phyloP scores from a whole-genome alignment of 2,329 filamentous ascomycete species.

The Monosporascus sp. region DNA sequence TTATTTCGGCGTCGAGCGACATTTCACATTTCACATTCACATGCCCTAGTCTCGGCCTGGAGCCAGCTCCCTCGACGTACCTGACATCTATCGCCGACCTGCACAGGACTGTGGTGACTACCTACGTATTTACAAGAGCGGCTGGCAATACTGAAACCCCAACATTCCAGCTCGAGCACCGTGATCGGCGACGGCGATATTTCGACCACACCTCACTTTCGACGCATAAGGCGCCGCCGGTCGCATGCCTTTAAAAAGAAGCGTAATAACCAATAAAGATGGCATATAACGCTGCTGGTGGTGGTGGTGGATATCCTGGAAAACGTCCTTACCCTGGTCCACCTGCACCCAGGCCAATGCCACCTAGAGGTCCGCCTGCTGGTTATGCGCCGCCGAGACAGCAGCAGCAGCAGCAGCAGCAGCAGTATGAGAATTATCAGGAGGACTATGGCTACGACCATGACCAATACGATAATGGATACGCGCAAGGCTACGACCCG shows the following conservation, averaged over 20 bases:
- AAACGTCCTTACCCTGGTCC: constrained; percentile 1
- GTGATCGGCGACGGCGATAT: too few species aligned
- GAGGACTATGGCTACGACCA: constrained; percentile 41
- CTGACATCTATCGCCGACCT: too few species aligned
- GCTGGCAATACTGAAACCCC: too few species aligned
- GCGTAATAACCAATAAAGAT: neutral
- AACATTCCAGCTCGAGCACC: too few species aligned
- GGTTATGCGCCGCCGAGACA: constrained; percentile 5
- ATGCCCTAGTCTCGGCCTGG: too few species aligned
- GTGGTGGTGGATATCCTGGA: neutral
- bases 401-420: constrained; percentile 23
- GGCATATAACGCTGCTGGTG: neutral
- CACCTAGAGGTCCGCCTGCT: constrained; percentile 11
- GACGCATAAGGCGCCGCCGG: neutral
- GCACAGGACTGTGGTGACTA: too few species aligned
- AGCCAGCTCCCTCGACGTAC: too few species aligned
- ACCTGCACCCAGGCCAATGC: constrained; percentile 2
- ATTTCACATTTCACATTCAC: too few species aligned
- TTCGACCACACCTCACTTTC: neutral
- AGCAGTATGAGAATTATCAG: constrained; percentile 38
- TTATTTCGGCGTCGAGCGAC: too few species aligned
- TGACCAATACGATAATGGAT: constrained; percentile 36
- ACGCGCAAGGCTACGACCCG: constrained; percentile 34
- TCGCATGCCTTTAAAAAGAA: neutral
- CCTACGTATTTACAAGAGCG: too few species aligned